Conservation (phyloP, 106 monocot species). For the Narthecium ossifragum region DNA sequence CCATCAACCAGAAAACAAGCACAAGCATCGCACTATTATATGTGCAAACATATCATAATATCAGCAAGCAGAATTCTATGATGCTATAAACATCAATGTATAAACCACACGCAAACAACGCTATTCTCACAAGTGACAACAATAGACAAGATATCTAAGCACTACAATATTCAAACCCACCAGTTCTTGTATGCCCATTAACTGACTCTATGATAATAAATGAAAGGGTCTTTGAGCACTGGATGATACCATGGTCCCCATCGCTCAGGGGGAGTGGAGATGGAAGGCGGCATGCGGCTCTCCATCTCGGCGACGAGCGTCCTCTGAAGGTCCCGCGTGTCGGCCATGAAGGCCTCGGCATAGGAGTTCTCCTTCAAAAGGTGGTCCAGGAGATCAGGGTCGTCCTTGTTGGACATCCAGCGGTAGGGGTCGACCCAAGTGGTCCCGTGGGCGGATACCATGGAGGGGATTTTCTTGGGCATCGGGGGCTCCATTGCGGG, state of each 20-base stretch:
- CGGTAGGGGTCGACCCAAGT: conserved; percentile 85
- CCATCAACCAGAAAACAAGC: no score
- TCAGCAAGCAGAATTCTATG: no score
- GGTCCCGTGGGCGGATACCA: conserved; percentile 56
- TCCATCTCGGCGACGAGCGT: conserved; percentile 53
- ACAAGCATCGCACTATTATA: no score
- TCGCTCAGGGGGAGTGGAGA: conserved; percentile 47
- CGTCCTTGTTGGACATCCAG: conserved; percentile 81
- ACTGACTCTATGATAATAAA: no score
- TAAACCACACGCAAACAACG: no score
- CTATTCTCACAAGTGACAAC: no score
- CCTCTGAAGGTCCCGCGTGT: conserved; percentile 35
- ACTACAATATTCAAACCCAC: no score
- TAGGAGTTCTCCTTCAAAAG: conserved; percentile 67
- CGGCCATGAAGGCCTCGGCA: conserved; percentile 76
- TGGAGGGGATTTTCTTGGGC: conserved; percentile 69
- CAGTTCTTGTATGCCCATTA: no score
- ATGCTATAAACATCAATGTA: no score
- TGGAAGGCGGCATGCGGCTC: conserved; percentile 37
- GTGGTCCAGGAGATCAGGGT: conserved; percentile 59
- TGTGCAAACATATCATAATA: no score
- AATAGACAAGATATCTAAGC: no score
- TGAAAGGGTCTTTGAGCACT: no score
- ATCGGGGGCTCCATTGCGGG: conserved; percentile 26
- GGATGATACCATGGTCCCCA: conserved; percentile 63